Evolutionary conservation across 2,329 filamentous ascomycete genomes (phyloP).

Genomic region (Penicillium freii): DNA sequence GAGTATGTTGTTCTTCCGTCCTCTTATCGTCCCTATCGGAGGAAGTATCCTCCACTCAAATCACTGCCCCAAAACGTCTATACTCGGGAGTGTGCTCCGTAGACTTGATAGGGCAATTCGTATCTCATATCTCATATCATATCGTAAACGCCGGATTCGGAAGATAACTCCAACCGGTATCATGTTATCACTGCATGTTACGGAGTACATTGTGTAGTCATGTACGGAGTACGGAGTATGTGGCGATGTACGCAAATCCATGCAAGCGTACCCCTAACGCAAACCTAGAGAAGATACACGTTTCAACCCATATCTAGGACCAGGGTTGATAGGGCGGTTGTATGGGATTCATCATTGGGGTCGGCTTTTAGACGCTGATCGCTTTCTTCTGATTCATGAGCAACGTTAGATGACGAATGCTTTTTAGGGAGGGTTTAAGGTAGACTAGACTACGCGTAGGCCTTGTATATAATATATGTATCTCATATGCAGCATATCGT

Average conservation of each 20-base stretch:
- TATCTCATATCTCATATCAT: slow-evolving; percentile 1
- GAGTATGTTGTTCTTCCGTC: not conserved
- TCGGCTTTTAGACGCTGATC: not conserved
- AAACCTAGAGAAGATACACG: slow-evolving; percentile 11
- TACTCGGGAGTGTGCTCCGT: not conserved
- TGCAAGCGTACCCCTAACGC: not conserved
- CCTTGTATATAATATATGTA: not conserved
- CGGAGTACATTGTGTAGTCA: not conserved
- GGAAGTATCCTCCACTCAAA: not conserved
- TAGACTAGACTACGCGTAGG: not conserved
- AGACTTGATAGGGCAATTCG: slow-evolving; percentile 3
- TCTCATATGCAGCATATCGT: not conserved
- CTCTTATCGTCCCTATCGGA: slow-evolving; percentile 2
- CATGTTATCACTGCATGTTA: not conserved
- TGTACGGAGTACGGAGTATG: not conserved
- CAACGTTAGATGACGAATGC: slow-evolving; percentile 13
- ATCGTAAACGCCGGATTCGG: not conserved
- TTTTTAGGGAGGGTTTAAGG: not conserved
- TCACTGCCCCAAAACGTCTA: not conserved
- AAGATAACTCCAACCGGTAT: slow-evolving; percentile 1
- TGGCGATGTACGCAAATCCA: not conserved
- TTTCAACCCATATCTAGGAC: slow-evolving; percentile 9
- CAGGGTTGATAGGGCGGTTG: not conserved
- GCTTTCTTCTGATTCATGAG: not conserved
- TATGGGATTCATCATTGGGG: slow-evolving; percentile 6